Conservation (phyloP, 192 early-diverging fungal genomes). For the Pilaira anomala region DNA sequence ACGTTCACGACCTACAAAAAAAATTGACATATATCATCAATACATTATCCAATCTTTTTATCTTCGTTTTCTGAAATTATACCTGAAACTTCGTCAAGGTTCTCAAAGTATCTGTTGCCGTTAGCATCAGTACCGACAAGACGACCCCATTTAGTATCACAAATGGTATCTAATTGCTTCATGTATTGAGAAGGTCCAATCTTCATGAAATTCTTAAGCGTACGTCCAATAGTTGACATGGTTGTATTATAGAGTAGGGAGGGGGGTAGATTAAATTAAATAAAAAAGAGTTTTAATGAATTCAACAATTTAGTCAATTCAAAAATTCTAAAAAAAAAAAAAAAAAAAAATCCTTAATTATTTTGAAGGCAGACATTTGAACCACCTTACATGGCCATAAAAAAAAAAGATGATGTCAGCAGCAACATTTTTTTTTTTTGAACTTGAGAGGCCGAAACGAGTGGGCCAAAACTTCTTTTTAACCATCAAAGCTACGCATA, state of each 20-base stretch:
- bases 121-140: slow-evolving; percentile 67
- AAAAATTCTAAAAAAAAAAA: too few species aligned
- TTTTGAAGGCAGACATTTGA: too few species aligned
- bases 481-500: too few species aligned
- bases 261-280: too few species aligned
- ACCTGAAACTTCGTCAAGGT: slow-evolving; percentile 70
- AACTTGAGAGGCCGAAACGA: too few species aligned
- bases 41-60: not conserved
- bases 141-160: slow-evolving; percentile 66
- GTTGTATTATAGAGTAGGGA: slow-evolving; percentile 9
- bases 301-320: not conserved
- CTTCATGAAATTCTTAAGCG: slow-evolving; percentile 52
- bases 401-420: too few species aligned
- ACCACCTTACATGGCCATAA: too few species aligned
- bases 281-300: not conserved
- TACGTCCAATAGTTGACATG: slow-evolving; percentile 53
- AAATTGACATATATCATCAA: not conserved
- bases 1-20: slow-evolving; percentile 63
- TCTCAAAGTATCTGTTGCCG: slow-evolving; percentile 78
- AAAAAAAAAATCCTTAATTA: too few species aligned
- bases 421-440: too few species aligned
- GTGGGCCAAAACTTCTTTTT: too few species aligned
- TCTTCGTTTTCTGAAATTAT: slow-evolving; percentile 18
- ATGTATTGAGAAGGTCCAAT: slow-evolving; percentile 46
- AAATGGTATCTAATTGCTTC: slow-evolving; percentile 53